Evolutionary conservation across 192 early-diverging fungal species (phyloP).

Genomic region (Backusella morwellensis): DNA sequence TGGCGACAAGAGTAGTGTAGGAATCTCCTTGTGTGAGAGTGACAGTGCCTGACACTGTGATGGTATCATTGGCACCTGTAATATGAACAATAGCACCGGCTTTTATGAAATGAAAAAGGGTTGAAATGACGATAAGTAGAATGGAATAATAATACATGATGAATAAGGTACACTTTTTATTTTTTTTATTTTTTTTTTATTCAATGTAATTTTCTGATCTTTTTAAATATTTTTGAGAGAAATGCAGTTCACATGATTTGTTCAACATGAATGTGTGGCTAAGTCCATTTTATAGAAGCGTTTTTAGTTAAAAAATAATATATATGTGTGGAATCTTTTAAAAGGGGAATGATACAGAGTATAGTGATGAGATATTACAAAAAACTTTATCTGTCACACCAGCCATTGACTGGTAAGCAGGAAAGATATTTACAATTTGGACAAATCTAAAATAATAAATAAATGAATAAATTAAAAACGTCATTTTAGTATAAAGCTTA

Average conservation of each 20-base stretch:
- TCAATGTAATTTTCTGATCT: background rate
- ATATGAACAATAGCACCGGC: constrained; percentile 60
- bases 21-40: constrained; percentile 58
- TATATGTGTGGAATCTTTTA: background rate
- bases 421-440: constrained; percentile 62
- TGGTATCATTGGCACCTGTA: constrained; percentile 34
- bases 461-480: background rate
- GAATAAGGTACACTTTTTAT: background rate
- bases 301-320: background rate
- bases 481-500: background rate
- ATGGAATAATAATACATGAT: background rate
- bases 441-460: constrained; percentile 38
- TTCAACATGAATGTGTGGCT: too few species aligned
- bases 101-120: constrained; percentile 49
- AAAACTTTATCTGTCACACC: constrained; percentile 45
- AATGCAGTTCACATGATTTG: background rate
- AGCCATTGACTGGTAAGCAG: constrained; percentile 47
- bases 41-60: constrained; percentile 64
- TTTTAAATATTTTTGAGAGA: background rate
- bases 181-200: background rate
- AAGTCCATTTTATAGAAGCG: too few species aligned
- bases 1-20: constrained; percentile 50
- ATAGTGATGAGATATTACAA: background rate
- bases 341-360: background rate
- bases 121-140: constrained; percentile 55